Evolutionary conservation across 2,329 filamentous ascomycete genomes (phyloP), one percentile per base, ranked within the genome.

Genomic region (Sporothrix curviconia): DNA sequence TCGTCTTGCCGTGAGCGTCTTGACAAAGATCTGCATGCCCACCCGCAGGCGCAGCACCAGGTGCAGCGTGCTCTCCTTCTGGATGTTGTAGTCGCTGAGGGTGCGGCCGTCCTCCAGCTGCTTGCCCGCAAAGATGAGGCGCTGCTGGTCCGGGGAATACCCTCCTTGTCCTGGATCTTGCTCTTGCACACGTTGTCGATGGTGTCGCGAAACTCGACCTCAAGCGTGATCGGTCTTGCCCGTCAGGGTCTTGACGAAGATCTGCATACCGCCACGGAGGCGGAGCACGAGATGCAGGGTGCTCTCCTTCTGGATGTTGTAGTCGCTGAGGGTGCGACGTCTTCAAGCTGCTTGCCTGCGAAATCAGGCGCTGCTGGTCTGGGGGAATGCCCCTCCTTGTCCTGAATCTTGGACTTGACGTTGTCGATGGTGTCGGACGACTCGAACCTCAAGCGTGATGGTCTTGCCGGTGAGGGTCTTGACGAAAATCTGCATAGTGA

Each of bases 151-250:
- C 11, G 92, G 47, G 92, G 92, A 57, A 96, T 96, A 25, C 92
- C 92, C 75, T 96, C 92, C 83, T 96, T 96, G 69, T 96, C 92
- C 74, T 96, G 92, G 43, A 96, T 96, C 83, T 96, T 96, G 52
- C 82, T 85, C 84, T 96, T 96, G 39, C n/a, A n/a, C n/a, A 96
- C 92, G 62, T 96, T 96, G 79, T 96, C 91, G 74, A 95, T 95
- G 40, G 91, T 95, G 67, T 95, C 91, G 1, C 84, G 89, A 0
- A 87, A 91, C 72, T 95, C 90, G 1, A 95, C 90, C 76, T 95
- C 90, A 2, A 95, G 79, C 7, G 91, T 95, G 70, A 95, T 95
- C 54, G n/a, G 91, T 96, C 81, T 96, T 96, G 67, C 91, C 91
- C 71, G 92, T 96, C 60, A 96, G 74, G 14, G 87, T 90, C 80